phyloP scores from a whole-genome alignment of 2,329 filamentous ascomycete genomes.

The Aspergillus carbonarius region DNA sequence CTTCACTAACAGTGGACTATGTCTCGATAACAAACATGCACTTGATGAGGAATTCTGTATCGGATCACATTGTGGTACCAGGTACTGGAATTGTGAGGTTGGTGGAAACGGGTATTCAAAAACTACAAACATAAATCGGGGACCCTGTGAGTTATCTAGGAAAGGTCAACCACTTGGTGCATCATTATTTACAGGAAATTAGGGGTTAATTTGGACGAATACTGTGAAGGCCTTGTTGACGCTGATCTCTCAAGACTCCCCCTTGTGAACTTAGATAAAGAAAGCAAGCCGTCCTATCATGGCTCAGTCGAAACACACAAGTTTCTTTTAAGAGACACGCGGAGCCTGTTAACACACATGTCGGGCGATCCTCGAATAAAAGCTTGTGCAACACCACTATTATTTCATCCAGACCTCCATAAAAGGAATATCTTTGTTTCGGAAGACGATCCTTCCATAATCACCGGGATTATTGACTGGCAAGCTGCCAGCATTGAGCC shows the following conservation, averaged over 20 bases:
- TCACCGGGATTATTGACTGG: conserved; percentile 46
- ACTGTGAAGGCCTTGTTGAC: conserved; percentile 41
- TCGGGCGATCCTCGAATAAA: conserved; percentile 27
- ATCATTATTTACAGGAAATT: conserved; percentile 8
- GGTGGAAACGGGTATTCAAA: conserved; percentile 33
- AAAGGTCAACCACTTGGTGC: conserved; percentile 6
- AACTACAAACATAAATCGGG: conserved; percentile 33
- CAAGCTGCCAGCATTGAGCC: conserved; percentile 43
- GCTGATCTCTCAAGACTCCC: conserved; percentile 39
- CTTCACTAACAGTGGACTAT: conserved; percentile 24
- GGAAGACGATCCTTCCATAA: conserved; percentile 35
- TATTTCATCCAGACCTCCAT: conserved; percentile 45
- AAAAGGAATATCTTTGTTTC: conserved; percentile 47
- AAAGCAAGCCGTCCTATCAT: conserved; percentile 33
- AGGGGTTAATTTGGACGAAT: conserved; percentile 38
- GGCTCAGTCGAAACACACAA: conserved; percentile 37
- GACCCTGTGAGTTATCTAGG: conserved; percentile 36
- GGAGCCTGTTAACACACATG: conserved; percentile 31
- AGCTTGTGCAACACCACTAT: conserved; percentile 28
- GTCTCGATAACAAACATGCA: conserved; percentile 11
- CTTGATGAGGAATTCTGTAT: conserved; percentile 31
- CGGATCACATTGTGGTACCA: conserved; percentile 30
- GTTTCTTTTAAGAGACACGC: conserved; percentile 30
- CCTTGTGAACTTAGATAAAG: conserved; percentile 14
- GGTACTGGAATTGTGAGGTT: conserved; percentile 23